phyloP scores from a whole-genome alignment of 306 rosid genomes.

The Morella rubra region DNA sequence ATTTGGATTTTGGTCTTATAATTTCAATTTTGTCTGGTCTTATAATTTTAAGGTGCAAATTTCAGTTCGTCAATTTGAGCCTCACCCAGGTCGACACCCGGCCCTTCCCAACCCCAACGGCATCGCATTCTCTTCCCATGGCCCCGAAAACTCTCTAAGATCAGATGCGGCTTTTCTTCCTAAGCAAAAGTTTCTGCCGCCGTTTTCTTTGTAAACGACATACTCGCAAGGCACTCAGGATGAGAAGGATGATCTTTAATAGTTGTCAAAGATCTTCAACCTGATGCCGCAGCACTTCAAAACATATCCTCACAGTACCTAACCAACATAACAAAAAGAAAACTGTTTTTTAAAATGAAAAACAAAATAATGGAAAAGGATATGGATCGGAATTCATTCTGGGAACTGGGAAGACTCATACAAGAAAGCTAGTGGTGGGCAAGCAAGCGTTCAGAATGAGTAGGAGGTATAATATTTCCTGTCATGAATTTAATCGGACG shows the following conservation, averaged over 20 bases:
- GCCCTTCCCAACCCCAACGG: no score
- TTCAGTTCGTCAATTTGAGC: no score
- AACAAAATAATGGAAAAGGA: not conserved
- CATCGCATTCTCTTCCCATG: no score
- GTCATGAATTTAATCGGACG: conserved; percentile 35
- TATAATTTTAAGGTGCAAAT: no score
- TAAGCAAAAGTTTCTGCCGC: no score
- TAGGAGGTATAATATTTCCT: conserved; percentile 35
- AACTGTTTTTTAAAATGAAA: not conserved
- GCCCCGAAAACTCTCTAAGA: no score
- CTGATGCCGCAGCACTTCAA: not conserved
- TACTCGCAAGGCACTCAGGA: conserved; percentile 28
- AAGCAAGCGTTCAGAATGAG: conserved; percentile 41
- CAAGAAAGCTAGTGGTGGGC: not conserved
- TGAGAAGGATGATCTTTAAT: conserved; percentile 25
- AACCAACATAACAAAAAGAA: not conserved
- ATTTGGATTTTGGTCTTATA: no score
- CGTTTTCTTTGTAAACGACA: not conserved
- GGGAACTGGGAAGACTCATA: no score
- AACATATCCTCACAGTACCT: conserved; percentile 35
- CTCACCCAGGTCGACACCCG: no score
- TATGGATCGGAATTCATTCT: not conserved
- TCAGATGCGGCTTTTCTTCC: no score
- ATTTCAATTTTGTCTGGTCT: no score
- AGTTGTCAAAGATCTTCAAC: not conserved